Base-by-base conservation (phyloP, 2,329 filamentous ascomycete genomes). In the Amauroascus verrucosus region DNA sequence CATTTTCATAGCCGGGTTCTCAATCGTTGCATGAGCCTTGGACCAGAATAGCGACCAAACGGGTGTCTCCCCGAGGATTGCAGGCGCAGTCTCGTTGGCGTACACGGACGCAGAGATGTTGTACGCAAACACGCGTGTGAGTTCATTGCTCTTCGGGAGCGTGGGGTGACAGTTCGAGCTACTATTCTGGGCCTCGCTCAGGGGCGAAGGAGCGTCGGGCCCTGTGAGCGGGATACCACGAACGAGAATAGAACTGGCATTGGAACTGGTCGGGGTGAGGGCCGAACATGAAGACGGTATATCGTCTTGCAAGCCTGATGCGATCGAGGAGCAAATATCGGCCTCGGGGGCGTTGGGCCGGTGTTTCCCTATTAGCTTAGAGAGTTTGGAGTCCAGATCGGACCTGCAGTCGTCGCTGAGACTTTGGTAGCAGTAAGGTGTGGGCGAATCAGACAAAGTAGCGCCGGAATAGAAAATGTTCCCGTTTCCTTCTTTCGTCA, bases 101-200 rank as follows among this genome's bases (percentile, higher is more conserved):
- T 38, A 20, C 47, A 22, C 24, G 4, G 14, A 37, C 4, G 47
- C 32, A 37, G 47, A 37, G 47, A 50, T 50, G 47, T 50, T 50
- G 47, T 50, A 50, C 35, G 47, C 30, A 24, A 50, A 40, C 47
- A 37, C 30, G 32, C 47, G 47, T 18, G 47, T 50, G 47, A 50
- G 47, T 1, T 50, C 20, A 26, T 50, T 50, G 13, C 30, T 50
- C 32, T 50, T 50, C 9, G 47, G 47, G 18, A 50, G 32, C 30
- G 47, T 50, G 47, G 47, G 47, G 32, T 50, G 37, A 32, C 47
- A 50, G 47, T 50, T 50, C 5, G 47, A 50, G 47, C 16, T 38
- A 32, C 47, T 50, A 24, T 50, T 50, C 35, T 50, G 47, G 47
- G 30, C 35, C 18, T 50, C 47, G 30, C 30, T 50, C 14, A 40